Conservation (phyloP, 2,329 filamentous ascomycete genomes). For the Septoria petroselini region DNA sequence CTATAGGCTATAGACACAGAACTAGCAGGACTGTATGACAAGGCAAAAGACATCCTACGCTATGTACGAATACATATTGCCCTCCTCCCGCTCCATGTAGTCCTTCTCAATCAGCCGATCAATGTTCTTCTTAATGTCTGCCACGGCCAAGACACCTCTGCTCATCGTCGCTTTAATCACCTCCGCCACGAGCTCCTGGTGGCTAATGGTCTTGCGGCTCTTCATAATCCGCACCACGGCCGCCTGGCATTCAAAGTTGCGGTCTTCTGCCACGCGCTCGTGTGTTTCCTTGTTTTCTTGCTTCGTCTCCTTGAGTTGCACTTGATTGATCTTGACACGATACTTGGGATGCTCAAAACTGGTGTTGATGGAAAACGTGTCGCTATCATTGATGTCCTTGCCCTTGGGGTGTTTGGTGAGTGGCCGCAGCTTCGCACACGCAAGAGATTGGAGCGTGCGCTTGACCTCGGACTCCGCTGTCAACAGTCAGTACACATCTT, state of each 20-base stretch:
- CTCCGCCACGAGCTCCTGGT: constrained; percentile 83
- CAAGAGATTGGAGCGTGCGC: constrained; percentile 89
- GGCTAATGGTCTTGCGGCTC: constrained; percentile 79
- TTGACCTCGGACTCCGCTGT: constrained; percentile 71
- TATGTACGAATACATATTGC: constrained; percentile 52
- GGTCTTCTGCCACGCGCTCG: constrained; percentile 80
- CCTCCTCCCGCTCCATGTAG: constrained; percentile 77
- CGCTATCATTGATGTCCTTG: constrained; percentile 67
- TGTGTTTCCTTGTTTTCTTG: constrained; percentile 94
- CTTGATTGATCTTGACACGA: constrained; percentile 97
- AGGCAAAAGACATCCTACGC: constrained; percentile 33
- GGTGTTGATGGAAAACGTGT: constrained; percentile 81
- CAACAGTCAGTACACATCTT: constrained; percentile 30
- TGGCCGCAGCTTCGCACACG: constrained; percentile 83
- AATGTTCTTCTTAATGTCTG: constrained; percentile 94
- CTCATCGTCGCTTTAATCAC: constrained; percentile 88
- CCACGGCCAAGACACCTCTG: constrained; percentile 78
- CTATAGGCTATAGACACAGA: not conserved
- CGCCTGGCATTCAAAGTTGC: constrained; percentile 94
- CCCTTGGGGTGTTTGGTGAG: constrained; percentile 81
- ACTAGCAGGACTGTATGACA: not conserved
- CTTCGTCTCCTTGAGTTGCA: constrained; percentile 92
- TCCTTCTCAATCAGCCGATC: constrained; percentile 95
- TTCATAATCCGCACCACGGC: constrained; percentile 98
- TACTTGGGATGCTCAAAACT: constrained; percentile 76